These are phyloP conservation scores for Pseudocercospora fijiensis DNA, from an alignment of 2,329 filamentous ascomycete genomes.

Conservation along the genomic window DNA sequence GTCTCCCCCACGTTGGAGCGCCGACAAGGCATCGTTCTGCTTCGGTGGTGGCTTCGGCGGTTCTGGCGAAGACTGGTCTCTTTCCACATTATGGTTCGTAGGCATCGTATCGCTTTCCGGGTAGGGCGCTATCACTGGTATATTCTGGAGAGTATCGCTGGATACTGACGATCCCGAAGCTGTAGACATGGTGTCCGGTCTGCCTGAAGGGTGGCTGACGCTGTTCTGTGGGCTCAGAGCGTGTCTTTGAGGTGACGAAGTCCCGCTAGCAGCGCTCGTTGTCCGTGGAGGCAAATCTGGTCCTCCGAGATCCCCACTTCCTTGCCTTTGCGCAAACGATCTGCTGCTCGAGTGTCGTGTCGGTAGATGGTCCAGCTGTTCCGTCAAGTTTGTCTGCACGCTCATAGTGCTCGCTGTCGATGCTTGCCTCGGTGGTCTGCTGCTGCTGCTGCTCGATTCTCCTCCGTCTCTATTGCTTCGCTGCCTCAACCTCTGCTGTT, in stretches of 20 bases:
- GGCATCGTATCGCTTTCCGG: conserved; percentile 60
- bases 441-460: conserved; percentile 28
- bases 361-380: conserved; percentile 45
- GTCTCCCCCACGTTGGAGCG: conserved; percentile 86
- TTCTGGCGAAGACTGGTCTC: conserved; percentile 41
- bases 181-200: conserved; percentile 38
- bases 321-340: conserved; percentile 42
- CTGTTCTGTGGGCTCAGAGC: conserved; percentile 41
- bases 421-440: conserved; percentile 41
- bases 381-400: conserved; percentile 47
- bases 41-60: conserved; percentile 74
- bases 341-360: conserved; percentile 44
- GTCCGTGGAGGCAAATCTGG: conserved; percentile 50
- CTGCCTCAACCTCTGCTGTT: conserved; percentile 80
- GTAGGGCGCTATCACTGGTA: conserved; percentile 72
- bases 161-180: conserved; percentile 65
- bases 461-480: conserved; percentile 47
- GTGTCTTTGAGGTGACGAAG: conserved; percentile 46
- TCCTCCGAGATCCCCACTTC: conserved; percentile 43
- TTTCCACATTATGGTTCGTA: conserved; percentile 26
- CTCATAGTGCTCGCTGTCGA: conserved; percentile 50
- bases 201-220: conserved; percentile 20
- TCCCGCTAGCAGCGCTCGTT: conserved; percentile 45
- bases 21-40: conserved; percentile 84
- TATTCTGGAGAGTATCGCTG: conserved; percentile 73